A percentile compares a stretch with the other conserved stretches of the same genome.
Evolutionary conservation across 2,329 filamentous ascomycete genomes (phyloP).

Genomic region (Teratosphaeriaceae sp.): DNA sequence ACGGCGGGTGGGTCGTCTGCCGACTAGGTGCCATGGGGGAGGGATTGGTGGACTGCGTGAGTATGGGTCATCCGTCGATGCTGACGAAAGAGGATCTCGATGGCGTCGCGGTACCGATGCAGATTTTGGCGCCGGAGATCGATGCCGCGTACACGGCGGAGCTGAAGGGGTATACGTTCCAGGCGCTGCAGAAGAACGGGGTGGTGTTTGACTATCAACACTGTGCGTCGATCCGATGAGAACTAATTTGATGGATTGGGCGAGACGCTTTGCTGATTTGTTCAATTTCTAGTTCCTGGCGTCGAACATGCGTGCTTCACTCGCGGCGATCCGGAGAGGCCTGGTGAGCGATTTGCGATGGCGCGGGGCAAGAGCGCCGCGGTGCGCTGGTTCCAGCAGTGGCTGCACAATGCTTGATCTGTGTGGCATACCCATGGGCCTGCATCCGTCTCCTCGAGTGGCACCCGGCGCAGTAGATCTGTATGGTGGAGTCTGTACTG

Average conservation of each 20-base stretch:
- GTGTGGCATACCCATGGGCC: background rate
- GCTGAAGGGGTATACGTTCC: conserved; percentile 42
- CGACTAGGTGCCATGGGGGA: conserved; percentile 37
- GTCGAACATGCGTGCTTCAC: conserved; percentile 1
- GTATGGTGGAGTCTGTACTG: too few relatives aligned
- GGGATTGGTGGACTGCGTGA: conserved; percentile 29
- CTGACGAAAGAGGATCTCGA: conserved; percentile 43
- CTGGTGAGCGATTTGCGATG: conserved; percentile 1
- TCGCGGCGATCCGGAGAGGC: background rate
- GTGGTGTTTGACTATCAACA: background rate
- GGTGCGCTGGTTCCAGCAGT: background rate
- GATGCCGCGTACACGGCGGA: conserved; percentile 40
- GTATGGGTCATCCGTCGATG: conserved; percentile 40
- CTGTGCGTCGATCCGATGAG: too few relatives aligned
- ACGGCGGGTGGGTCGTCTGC: conserved; percentile 46
- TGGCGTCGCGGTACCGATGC: conserved; percentile 41
- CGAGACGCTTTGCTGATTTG: too few relatives aligned
- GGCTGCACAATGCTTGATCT: background rate
- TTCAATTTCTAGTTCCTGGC: too few relatives aligned
- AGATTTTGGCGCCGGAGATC: conserved; percentile 46
- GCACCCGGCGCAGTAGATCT: too few relatives aligned
- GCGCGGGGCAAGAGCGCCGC: background rate
- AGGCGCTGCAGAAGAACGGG: conserved; percentile 38
- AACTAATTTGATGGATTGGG: too few relatives aligned
- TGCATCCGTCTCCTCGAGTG: background rate